These are phyloP conservation scores for Pulveroboletus frians DNA, from an alignment of 768 basidiomycete genomes.

Conservation along the genomic window DNA sequence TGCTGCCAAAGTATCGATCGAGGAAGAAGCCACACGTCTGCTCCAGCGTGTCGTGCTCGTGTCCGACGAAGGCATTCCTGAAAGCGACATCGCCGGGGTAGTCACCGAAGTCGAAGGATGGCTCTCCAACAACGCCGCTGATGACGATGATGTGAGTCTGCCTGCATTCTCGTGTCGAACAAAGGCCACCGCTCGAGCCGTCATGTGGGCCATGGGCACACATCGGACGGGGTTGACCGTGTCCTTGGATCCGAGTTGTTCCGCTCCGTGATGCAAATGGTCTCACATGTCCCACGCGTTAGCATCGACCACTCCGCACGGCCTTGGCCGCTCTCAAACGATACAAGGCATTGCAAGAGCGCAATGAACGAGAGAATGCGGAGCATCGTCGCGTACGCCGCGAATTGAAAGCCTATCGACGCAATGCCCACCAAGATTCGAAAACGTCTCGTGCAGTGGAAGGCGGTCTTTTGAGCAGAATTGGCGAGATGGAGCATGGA, in stretches of 20 bases:
- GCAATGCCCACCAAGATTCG: slow-evolving; percentile 29
- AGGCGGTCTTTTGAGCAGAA: slow-evolving; percentile 30
- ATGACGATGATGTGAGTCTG: slow-evolving; percentile 33
- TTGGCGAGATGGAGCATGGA: slow-evolving; percentile 29
- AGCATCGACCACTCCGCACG: slow-evolving; percentile 31
- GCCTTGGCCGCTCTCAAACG: slow-evolving; percentile 34
- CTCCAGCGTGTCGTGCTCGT: slow-evolving; percentile 33
- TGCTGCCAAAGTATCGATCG: slow-evolving; percentile 38
- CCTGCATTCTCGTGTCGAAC: not conserved
- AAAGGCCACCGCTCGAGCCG: too few relatives aligned
- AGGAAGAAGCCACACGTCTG: slow-evolving; percentile 34
- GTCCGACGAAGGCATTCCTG: slow-evolving; percentile 31
- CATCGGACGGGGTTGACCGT: not conserved
- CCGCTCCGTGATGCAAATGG: slow-evolving; percentile 8
- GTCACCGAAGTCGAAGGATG: slow-evolving; percentile 48
- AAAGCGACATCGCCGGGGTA: slow-evolving; percentile 34
- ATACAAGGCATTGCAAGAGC: slow-evolving; percentile 36
- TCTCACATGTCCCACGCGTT: slow-evolving; percentile 22
- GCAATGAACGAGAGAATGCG: slow-evolving; percentile 27
- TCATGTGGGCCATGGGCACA: not conserved
- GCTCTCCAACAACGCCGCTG: slow-evolving; percentile 39
- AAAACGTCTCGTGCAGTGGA: slow-evolving; percentile 35
- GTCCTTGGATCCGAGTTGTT: slow-evolving; percentile 19
- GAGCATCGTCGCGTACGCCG: slow-evolving; percentile 31
- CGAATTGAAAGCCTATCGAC: slow-evolving; percentile 28